phyloP scores from a whole-genome alignment of 129 eudicot species.

The Centaurea solstitialis region DNA sequence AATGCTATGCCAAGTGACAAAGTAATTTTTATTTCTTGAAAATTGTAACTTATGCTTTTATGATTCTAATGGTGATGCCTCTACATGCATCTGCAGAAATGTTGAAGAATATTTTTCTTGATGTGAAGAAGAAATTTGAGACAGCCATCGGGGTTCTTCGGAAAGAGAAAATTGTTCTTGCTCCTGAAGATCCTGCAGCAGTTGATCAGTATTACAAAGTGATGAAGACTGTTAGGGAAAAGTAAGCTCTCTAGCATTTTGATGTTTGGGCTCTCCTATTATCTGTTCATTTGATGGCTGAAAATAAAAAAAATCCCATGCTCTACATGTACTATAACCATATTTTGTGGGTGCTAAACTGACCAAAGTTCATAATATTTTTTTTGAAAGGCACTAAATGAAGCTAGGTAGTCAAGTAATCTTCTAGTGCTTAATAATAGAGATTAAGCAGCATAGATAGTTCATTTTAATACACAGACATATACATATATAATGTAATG shows the following conservation, averaged over 20 bases:
- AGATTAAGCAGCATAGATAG: neutral
- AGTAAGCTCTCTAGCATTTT: constrained; percentile 45
- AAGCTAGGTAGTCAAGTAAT: neutral
- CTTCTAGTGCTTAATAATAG: neutral
- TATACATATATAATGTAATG: too few relatives aligned
- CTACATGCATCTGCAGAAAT: constrained; percentile 45
- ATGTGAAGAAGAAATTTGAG: constrained; percentile 83
- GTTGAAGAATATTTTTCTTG: constrained; percentile 81
- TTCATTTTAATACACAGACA: too few relatives aligned
- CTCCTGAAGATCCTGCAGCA: constrained; percentile 86
- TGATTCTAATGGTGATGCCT: constrained; percentile 2
- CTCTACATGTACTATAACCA: neutral
- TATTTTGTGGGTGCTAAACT: neutral
- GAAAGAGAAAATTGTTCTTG: constrained; percentile 76
- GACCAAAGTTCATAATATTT: neutral
- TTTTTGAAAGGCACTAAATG: neutral
- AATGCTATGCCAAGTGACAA: neutral
- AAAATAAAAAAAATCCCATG: neutral
- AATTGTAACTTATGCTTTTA: neutral
- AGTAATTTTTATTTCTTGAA: neutral
- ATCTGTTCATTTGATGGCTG: neutral
- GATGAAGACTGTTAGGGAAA: constrained; percentile 75
- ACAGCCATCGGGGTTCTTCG: constrained; percentile 68
- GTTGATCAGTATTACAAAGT: constrained; percentile 69
- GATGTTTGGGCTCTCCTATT: neutral